Evolutionary conservation across 345 rosid genomes (phyloP).

Genomic region (Euphorbia lathyris): DNA sequence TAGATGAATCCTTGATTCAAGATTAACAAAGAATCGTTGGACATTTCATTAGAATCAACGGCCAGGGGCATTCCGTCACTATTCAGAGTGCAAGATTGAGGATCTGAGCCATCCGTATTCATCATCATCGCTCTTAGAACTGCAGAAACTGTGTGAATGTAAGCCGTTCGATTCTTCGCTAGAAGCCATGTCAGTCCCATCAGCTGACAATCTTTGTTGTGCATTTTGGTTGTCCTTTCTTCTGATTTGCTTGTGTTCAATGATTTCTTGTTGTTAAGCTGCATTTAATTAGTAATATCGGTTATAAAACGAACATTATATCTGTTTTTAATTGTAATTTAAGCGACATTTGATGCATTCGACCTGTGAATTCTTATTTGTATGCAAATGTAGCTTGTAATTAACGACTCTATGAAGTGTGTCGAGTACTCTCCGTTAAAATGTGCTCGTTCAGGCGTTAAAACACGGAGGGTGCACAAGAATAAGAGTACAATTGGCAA

Average conservation of each 20-base stretch:
- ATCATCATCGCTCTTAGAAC: slow-evolving; percentile 80
- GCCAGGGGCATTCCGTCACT: slow-evolving; percentile 90
- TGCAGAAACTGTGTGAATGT: slow-evolving; percentile 70
- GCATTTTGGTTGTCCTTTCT: slow-evolving; percentile 76
- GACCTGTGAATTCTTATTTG: too few relatives aligned
- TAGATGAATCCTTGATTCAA: slow-evolving; percentile 10
- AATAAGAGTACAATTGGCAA: too few relatives aligned
- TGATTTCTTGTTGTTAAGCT: slow-evolving; percentile 58
- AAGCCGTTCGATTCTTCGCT: slow-evolving; percentile 67
- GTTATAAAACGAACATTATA: too few relatives aligned
- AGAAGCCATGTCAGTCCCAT: slow-evolving; percentile 99
- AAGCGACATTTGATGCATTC: too few relatives aligned
- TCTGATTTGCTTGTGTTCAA: slow-evolving; percentile 54
- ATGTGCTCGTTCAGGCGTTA: too few relatives aligned
- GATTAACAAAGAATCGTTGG: slow-evolving; percentile 34
- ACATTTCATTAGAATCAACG: slow-evolving; percentile 67
- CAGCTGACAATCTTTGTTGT: slow-evolving; percentile 75
- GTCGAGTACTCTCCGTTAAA: too few relatives aligned
- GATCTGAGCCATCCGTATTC: slow-evolving; percentile 43
- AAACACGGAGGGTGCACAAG: too few relatives aligned
- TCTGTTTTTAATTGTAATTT: too few relatives aligned
- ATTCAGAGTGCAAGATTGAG: slow-evolving; percentile 70
- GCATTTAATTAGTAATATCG: slow-evolving; percentile 29
- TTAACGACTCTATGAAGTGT: too few relatives aligned
- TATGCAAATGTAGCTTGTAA: too few relatives aligned